Evolutionary conservation across 2,329 filamentous ascomycete species (phyloP).

Genomic region (Phoma sp.): DNA sequence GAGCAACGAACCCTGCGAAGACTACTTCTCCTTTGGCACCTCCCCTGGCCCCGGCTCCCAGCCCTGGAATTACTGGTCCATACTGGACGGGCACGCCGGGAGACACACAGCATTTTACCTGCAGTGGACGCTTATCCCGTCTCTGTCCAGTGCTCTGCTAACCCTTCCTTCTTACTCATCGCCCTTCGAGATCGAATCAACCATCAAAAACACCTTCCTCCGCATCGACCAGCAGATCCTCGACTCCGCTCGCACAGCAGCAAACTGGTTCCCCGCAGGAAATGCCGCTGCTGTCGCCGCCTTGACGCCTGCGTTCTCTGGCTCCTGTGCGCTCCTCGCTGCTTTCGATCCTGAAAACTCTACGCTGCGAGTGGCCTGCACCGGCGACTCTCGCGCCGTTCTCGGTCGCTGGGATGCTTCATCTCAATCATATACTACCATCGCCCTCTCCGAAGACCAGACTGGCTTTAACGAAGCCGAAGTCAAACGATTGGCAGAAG

Average conservation of each 20-base stretch:
- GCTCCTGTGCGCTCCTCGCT: slow-evolving; percentile 69
- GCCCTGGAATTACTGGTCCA: slow-evolving; percentile 50
- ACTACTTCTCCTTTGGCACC: slow-evolving; percentile 39
- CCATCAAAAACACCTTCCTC: slow-evolving; percentile 65
- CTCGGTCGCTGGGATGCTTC: slow-evolving; percentile 60
- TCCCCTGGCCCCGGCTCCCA: slow-evolving; percentile 36
- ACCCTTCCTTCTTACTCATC: slow-evolving; percentile 42
- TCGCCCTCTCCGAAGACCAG: slow-evolving; percentile 68
- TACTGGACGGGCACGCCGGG: slow-evolving; percentile 61
- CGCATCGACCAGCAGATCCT: slow-evolving; percentile 65
- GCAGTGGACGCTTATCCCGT: slow-evolving; percentile 52
- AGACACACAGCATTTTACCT: slow-evolving; percentile 52
- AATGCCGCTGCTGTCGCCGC: slow-evolving; percentile 34
- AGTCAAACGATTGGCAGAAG: slow-evolving; percentile 58
- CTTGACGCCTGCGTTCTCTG: slow-evolving; percentile 53
- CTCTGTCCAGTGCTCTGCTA: slow-evolving; percentile 49
- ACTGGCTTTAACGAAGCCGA: slow-evolving; percentile 69
- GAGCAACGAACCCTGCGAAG: slow-evolving; percentile 44
- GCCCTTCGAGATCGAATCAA: slow-evolving; percentile 58
- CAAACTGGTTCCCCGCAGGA: slow-evolving; percentile 48
- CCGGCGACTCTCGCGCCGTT: slow-evolving; percentile 72
- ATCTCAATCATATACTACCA: slow-evolving; percentile 57
- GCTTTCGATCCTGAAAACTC: slow-evolving; percentile 63
- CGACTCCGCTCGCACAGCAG: slow-evolving; percentile 44
- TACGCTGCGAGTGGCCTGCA: slow-evolving; percentile 67